Conservation (phyloP, 2,329 filamentous ascomycete species). For the Cladosporium sp. region DNA sequence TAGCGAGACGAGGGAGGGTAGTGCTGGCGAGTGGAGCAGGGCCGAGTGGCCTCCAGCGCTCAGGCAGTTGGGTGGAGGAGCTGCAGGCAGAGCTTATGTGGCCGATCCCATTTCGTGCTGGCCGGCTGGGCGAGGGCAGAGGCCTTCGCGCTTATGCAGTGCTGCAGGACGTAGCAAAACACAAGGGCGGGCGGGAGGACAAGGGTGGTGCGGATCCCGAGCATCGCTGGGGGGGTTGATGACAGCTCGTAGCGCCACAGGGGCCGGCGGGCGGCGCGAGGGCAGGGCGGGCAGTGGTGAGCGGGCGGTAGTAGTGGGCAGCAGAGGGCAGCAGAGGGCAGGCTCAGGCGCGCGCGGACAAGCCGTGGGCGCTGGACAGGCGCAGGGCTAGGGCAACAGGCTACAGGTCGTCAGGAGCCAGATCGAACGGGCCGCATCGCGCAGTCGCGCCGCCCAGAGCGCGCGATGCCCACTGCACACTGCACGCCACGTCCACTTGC, state of each 20-base stretch:
- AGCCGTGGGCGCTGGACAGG: not conserved
- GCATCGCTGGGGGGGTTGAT: conserved; percentile 6
- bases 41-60: conserved; percentile 4
- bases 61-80: conserved; percentile 9
- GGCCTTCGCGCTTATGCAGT: conserved; percentile 11
- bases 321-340: too few species aligned
- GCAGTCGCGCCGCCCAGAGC: too few species aligned
- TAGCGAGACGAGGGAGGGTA: not conserved
- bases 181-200: conserved; percentile 10
- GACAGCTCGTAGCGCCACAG: conserved; percentile 12
- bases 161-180: conserved; percentile 4
- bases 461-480: too few species aligned
- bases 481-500: too few species aligned
- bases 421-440: conserved; percentile 12
- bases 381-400: not conserved
- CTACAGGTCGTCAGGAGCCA: conserved; percentile 9
- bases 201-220: conserved; percentile 10
- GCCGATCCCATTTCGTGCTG: conserved; percentile 5
- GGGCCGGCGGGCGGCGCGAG: not conserved
- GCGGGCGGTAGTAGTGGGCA: not conserved
- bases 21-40: conserved; percentile 3
- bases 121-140: conserved; percentile 7
- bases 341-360: not conserved
- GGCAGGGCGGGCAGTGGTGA: not conserved
- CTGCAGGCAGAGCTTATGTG: conserved; percentile 10